Conservation (phyloP, 2,329 filamentous ascomycete species). For the Cercospora brassicicola region DNA sequence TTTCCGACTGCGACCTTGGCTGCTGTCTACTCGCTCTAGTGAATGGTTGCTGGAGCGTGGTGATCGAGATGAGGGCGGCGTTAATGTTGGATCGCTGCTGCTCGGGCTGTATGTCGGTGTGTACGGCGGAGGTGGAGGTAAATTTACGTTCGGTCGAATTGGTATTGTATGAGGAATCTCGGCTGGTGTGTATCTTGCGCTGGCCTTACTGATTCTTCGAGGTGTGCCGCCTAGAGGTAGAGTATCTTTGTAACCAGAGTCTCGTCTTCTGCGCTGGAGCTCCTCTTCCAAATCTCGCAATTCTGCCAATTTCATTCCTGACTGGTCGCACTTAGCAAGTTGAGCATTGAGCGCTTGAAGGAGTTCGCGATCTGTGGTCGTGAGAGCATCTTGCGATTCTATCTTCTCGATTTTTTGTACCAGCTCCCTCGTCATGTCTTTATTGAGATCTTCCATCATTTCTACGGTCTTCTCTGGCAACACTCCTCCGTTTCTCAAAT, state of each 20-base stretch:
- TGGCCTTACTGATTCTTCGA: slow-evolving; percentile 14
- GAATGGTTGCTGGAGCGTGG: slow-evolving; percentile 14
- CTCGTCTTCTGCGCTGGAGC: slow-evolving; percentile 10
- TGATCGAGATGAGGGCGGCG: slow-evolving; percentile 8
- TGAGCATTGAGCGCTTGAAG: slow-evolving; percentile 30
- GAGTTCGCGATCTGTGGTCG: slow-evolving; percentile 28
- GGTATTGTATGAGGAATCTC: slow-evolving; percentile 1
- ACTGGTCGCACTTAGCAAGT: slow-evolving; percentile 28
- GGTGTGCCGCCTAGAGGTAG: slow-evolving; percentile 21
- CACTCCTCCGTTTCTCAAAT: slow-evolving; percentile 20
- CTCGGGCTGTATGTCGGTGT: slow-evolving; percentile 5
- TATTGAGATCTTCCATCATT: slow-evolving; percentile 26
- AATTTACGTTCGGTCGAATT: background rate
- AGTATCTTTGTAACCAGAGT: slow-evolving; percentile 8
- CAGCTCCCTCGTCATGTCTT: slow-evolving; percentile 30
- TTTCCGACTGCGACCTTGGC: slow-evolving; percentile 1
- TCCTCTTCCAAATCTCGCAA: slow-evolving; percentile 27
- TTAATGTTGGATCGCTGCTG: slow-evolving; percentile 6
- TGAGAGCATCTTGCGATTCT: slow-evolving; percentile 21
- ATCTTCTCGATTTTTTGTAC: slow-evolving; percentile 29
- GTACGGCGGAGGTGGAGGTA: slow-evolving; percentile 16
- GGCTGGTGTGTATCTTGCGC: slow-evolving; percentile 13
- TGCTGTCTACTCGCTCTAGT: slow-evolving; percentile 12
- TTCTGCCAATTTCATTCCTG: slow-evolving; percentile 27
- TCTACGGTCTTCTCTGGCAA: slow-evolving; percentile 19